Evolutionary conservation across 371 early-diverging fungal genomes (phyloP), one percentile per base, ranked within the genome.

Genomic region (Saksenaea oblongispora): DNA sequence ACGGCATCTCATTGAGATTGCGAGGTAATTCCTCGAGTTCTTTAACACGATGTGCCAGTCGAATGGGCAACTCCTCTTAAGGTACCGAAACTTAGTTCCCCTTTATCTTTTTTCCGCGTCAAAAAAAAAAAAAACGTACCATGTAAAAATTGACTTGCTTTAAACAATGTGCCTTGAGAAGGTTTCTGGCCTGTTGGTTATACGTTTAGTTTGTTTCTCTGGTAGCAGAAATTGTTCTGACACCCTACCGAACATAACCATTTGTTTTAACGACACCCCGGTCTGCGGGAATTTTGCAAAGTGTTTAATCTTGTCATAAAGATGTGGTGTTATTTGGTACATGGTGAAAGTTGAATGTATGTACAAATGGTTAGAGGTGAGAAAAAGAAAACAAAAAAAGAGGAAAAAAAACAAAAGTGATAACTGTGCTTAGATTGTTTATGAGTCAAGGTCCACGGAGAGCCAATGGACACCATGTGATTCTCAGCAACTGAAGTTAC

Each of bases 41-140:
- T 47, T 95, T 95, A 15, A 97, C 97, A 39, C 98, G 87, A 67
- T 95, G 95, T 0, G 98, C 97, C n/a, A 98, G 79, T 13, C 98
- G 91, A 62, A 98, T 93, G 15, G 97, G 97, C 47, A 98, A 78
- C 75, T 98, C 98, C 82, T 95, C 91, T 81, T 27, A 5, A 37
- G 31, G 31, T 31, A 36, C 54, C 13, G 8, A 7, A n/a, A 35
- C 13, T 64, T 24, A 31, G 34, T 54, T 34, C 15, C 5, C n/a
- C n/a, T n/a, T n/a, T n/a, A n/a, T n/a, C n/a, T n/a, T 31, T 2
- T 5, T 15, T 26, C 22, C 17, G 5, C 22, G 17, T n/a, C 0
- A 44, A 24, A 57, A 26, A 26, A 36, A 36, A 31, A 58, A 24
- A 7, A 11, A 11, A 58, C 70, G 65, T 77, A 87, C 88, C 85